Conservation (phyloP, 73 alveolate genomes). For the Tetrahymena borealis region DNA sequence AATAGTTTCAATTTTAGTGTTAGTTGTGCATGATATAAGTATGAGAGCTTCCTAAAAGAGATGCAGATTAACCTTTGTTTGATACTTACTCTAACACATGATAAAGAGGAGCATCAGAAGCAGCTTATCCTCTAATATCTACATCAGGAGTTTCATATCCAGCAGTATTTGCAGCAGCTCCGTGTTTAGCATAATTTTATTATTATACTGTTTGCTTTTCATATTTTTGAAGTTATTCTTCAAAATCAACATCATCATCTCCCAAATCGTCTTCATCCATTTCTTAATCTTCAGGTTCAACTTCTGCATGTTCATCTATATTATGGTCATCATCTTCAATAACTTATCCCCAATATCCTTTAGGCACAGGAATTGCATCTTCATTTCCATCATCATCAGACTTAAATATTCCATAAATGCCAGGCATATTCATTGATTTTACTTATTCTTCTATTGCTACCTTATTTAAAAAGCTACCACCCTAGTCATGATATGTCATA, state of each 20-base stretch:
- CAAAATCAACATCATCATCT: not conserved
- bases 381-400: constrained; percentile 31
- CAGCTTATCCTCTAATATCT: not conserved
- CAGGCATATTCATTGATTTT: constrained; percentile 31
- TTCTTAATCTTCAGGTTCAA: constrained; percentile 24
- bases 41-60: not conserved
- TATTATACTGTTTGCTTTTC: not conserved
- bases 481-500: constrained; percentile 64
- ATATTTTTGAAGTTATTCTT: not conserved
- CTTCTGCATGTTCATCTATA: constrained; percentile 42
- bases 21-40: not conserved
- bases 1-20: not conserved
- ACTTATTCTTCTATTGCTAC: constrained; percentile 60
- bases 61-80: not conserved
- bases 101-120: not conserved
- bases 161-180: not conserved
- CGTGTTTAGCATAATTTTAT: not conserved
- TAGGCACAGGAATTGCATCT: constrained; percentile 25
- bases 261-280: not conserved
- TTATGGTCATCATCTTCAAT: constrained; percentile 38
- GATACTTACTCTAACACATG: not conserved
- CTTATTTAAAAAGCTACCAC: constrained; percentile 7
- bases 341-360: constrained; percentile 24
- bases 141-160: not conserved
- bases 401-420: constrained; percentile 30